Base-by-base conservation (phyloP, 768 basidiomycete species). In the Tylopilus sp. region DNA sequence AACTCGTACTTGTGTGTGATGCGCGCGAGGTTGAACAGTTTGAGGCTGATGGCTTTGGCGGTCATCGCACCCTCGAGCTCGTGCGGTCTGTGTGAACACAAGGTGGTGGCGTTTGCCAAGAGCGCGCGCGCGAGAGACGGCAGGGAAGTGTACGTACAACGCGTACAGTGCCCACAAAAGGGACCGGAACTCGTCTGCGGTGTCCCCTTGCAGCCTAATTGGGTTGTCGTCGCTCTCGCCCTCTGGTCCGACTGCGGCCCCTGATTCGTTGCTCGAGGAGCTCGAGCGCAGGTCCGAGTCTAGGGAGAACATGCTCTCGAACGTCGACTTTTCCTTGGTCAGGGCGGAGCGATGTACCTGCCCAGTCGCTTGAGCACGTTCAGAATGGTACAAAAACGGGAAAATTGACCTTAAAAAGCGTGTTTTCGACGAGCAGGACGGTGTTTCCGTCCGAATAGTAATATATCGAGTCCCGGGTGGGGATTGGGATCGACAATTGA, bases 121-220 rank as follows among this genome's bases (percentile, higher is more conserved):
- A 33, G 2, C 11, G 18, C 28, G 7, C 6, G 28, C 11, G 15
- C n/a, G n/a, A n/a, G n/a, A 41, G 33, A 26, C 35, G 31, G 49
- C 40, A 50, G 33, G 35, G 40, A 28, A 47, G 47, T 44, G 43
- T 44, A 73, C 79, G 62, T 67, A 83, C 81, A 73, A 60, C 0
- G 77, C 74, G 57, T 81, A 76, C 41, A 80, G 59, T 3, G 75
- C 73, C 78, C 79, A 82, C 31, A 82, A 64, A 35, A 83, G 70
- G 4, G 77, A 78, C 11, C 76, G 70, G 57, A 81, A 79, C 43
- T 79, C 75, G 40, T 75, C 75, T 21, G 71, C 73, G 6, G 71
- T 71, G 52, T 81, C 80, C 6, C 71, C 71, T 35, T 71, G 73
- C 30, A 81, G 68, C 26, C 68, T 61, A 33, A 81, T 77, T 2